Base-by-base conservation (phyloP, 2,329 filamentous ascomycete genomes). In the Boeremia exigua region DNA sequence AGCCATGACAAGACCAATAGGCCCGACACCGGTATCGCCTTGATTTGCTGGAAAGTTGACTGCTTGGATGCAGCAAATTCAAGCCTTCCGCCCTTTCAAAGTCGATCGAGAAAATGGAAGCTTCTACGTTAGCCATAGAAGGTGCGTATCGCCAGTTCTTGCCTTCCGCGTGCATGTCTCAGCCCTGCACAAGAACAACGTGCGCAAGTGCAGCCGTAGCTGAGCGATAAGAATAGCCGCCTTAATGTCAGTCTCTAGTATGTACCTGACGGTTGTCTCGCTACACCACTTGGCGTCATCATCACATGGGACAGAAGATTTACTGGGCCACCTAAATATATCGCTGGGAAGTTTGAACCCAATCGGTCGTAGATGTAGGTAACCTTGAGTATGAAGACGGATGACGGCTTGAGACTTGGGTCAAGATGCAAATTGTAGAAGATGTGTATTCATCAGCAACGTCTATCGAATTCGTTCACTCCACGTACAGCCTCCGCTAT, bases 171-270 rank as follows among this genome's bases (percentile, higher is more conserved):
- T 10, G 3, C 5, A 29, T 36, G 9, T 12, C 38, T 17, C 27
- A 40, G 32, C 45, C 38, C 27, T 34, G 15, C n/a, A 9, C 11
- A 19, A 33, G 27, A 48, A 11, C 25, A 25, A 39, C n/a, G 5
- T 40, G 15, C 15, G 45, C 34, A 52, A 42, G 23, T 7, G 23
- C 30, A 45, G 40, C 36, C 28, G 36, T 25, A 50, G 46, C 53
- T 55, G 52, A 55, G 28, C 7, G 33, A 46, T 29, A 29, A 39
- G n/a, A 55, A 49, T 50, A 56, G 53, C 29, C 27, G 1, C 29
- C 23, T 40, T n/a, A 6, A 27, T 23, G 28, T 15, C 12, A 39
- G 28, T n/a, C 19, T 32, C 19, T 29, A 45, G 27, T 15, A 17
- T 40, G 46, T 49, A 25, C 39, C 40, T 40, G 39, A 38, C 25